Evolutionary conservation across 768 basidiomycete species (phyloP).

Genomic region (Sporobolomyces phaffii): DNA sequence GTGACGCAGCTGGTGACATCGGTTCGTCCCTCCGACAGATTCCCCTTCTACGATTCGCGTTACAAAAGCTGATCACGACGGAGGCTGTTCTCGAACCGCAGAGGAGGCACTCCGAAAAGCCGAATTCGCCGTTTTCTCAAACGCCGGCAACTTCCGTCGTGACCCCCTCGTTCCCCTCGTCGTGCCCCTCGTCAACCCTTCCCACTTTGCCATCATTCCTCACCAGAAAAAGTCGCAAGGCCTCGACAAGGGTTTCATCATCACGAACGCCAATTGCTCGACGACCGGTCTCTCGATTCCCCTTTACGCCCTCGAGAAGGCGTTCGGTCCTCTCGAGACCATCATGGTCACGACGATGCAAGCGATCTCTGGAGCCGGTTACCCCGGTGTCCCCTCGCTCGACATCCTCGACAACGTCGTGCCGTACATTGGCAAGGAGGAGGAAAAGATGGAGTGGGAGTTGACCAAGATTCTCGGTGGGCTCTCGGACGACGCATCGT

Average conservation of each 20-base stretch:
- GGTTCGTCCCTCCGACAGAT: conserved; percentile 55
- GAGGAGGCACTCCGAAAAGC: conserved; percentile 80
- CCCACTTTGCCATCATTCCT: conserved; percentile 72
- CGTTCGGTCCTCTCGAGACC: conserved; percentile 89
- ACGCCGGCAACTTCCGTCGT: conserved; percentile 90
- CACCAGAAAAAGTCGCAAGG: conserved; percentile 62
- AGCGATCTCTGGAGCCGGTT: conserved; percentile 96
- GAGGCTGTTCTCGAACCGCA: conserved; percentile 44
- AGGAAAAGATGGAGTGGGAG: conserved; percentile 99
- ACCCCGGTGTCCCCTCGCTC: conserved; percentile 81
- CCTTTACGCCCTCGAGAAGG: conserved; percentile 77
- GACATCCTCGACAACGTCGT: conserved; percentile 96
- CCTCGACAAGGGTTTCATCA: conserved; percentile 77
- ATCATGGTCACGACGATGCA: conserved; percentile 93
- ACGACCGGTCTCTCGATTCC: conserved; percentile 89
- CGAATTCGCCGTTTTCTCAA: conserved; percentile 88
- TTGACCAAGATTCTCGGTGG: conserved; percentile 93
- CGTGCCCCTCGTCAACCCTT: conserved; percentile 89
- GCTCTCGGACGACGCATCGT: conserved; percentile 53
- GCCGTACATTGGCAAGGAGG: conserved; percentile 83
- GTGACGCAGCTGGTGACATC: conserved; percentile 89
- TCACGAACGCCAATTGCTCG: conserved; percentile 97
- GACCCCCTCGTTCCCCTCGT: conserved; percentile 90
- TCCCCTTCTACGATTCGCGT: neutral
- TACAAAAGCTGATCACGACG: neutral